A percentile compares a stretch with the other conserved stretches of the same genome.
Conservation (phyloP, 441 rosid genomes). For the Eutrema salsugineum region DNA sequence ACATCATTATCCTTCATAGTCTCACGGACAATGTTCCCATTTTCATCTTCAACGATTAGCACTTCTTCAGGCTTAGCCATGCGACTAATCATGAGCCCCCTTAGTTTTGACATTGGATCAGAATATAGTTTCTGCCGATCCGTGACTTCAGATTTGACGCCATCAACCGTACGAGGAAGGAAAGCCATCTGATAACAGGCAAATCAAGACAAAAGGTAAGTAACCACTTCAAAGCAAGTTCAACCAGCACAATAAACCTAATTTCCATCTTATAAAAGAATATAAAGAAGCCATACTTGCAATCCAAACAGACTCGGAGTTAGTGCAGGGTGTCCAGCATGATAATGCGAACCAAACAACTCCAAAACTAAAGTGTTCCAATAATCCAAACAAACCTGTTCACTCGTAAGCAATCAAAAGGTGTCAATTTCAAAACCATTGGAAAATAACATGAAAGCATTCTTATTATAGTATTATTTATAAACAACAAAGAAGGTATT, state of each 20-base stretch:
- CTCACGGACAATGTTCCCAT: constrained; percentile 93
- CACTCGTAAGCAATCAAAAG: neutral
- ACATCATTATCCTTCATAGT: constrained; percentile 96
- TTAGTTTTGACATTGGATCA: constrained; percentile 72
- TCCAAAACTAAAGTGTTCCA: constrained; percentile 84
- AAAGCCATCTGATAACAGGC: constrained; percentile 48
- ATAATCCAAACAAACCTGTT: constrained; percentile 91
- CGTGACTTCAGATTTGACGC: constrained; percentile 57
- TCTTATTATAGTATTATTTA: neutral
- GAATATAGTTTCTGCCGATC: constrained; percentile 78
- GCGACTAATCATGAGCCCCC: constrained; percentile 86
- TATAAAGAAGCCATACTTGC: constrained; percentile 27
- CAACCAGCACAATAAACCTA: neutral
- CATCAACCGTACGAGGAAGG: constrained; percentile 70
- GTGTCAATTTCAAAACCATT: neutral
- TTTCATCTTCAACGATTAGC: constrained; percentile 93
- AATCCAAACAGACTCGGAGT: constrained; percentile 69
- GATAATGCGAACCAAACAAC: constrained; percentile 67
- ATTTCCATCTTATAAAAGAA: neutral
- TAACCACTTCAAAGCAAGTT: neutral
- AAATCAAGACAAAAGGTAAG: constrained; percentile 13
- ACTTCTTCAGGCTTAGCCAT: constrained; percentile 99
- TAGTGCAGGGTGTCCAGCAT: constrained; percentile 65
- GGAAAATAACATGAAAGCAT: neutral
- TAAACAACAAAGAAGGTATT: neutral